Evolutionary conservation across 2,329 filamentous ascomycete species (phyloP).

Genomic region (Eutypella sp.): DNA sequence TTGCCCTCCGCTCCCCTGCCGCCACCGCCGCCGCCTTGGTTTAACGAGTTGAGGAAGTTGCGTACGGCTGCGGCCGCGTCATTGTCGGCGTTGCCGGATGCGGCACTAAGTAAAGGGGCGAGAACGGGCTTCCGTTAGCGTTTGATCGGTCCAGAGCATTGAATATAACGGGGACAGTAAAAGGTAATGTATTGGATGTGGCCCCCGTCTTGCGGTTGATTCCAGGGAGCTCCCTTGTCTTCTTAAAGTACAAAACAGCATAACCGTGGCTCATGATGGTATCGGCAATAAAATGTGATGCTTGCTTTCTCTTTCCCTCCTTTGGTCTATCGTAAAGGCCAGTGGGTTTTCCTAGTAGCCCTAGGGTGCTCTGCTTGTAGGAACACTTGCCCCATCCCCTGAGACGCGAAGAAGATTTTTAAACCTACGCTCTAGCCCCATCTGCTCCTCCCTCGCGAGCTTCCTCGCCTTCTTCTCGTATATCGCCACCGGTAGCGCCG

Average conservation of each 20-base stretch:
- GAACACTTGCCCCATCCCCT: too few relatives aligned
- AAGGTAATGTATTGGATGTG: conserved; percentile 3
- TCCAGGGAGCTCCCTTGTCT: too few relatives aligned
- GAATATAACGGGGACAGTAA: too few relatives aligned
- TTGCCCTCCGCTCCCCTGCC: conserved; percentile 47
- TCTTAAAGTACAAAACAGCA: conserved; percentile 23
- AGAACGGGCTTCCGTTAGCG: too few relatives aligned
- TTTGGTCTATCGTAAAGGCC: too few relatives aligned
- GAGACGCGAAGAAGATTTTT: conserved; percentile 36
- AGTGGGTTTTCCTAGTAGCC: too few relatives aligned
- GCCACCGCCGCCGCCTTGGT: conserved; percentile 45
- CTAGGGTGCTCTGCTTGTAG: too few relatives aligned
- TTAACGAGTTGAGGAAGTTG: conserved; percentile 82
- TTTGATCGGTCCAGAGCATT: too few relatives aligned
- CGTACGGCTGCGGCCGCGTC: conserved; percentile 77
- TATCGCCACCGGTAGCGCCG: conserved; percentile 84
- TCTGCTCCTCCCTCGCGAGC: conserved; percentile 91
- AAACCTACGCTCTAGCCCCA: conserved; percentile 98
- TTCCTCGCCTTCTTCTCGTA: conserved; percentile 83
- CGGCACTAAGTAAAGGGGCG: conserved; percentile 52
- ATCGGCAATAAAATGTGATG: conserved; percentile 1
- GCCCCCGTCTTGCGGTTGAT: conserved; percentile 19
- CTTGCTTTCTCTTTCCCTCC: conserved; percentile 4
- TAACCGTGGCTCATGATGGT: background rate
- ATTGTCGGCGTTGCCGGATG: conserved; percentile 53